Base-by-base conservation (phyloP, 2,329 filamentous ascomycete species). In the Penicillium carneum region DNA sequence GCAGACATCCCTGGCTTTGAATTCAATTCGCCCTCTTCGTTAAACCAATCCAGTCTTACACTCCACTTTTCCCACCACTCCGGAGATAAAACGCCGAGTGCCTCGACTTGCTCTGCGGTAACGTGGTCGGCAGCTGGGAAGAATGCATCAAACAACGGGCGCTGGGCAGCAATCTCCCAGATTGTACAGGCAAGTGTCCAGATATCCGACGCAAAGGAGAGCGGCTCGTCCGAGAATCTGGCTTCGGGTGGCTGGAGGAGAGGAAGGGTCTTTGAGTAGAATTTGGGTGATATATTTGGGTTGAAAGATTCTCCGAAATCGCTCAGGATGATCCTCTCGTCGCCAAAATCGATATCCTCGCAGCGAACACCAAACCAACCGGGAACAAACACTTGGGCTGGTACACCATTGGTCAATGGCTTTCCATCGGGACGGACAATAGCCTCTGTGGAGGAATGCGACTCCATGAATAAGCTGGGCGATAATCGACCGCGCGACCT, bases 101-200 rank as follows among this genome's bases (percentile, higher is more conserved):
- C 59, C 34, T 75, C 67, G 39, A 76, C 65, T 62, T 75, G 72
- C 54, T 75, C 63, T 9, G 59, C 52, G 8, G 67, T 73, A 9
- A 72, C 64, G 4, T 69, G 63, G 42, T 76, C 72, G 11, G 59
- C 53, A 10, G 59, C 63, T 26, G 68, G 33, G 7, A 65, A 62
- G 39, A 72, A 69, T 1, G 63, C 63, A 5, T 70, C 69, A 52
- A 76, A 72, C 39, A 75, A 65, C 18, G 71, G 60, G 31, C 69
- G 64, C 20, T 70, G 63, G 14, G 69, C 72, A 31, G 80, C 55
- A n/a, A 80, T 67, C 33, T 71, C 74, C 64, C 72, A 80, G 29
- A 80, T 75, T 0, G 68, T 66, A 61, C 76, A 80, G 1, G 70
- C 73, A 23, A 80, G 71, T 34, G 72, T 77, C 76, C 75, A 80